phyloP scores from a whole-genome alignment of 2,329 filamentous ascomycete species.

The Ophiostoma perfectum region DNA sequence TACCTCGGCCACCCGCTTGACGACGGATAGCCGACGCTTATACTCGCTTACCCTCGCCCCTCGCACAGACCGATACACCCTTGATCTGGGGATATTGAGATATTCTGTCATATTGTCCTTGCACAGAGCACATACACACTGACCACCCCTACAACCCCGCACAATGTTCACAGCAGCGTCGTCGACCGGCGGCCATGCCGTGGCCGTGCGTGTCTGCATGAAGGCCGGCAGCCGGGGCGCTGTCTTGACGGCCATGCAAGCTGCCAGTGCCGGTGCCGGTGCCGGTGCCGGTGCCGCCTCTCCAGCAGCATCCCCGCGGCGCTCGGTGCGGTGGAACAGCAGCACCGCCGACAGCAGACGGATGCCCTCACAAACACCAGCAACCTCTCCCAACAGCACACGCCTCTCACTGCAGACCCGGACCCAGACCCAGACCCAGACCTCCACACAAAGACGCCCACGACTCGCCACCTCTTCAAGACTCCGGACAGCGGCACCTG shows the following conservation, averaged over 20 bases:
- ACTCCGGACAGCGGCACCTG: neutral
- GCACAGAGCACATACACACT: neutral
- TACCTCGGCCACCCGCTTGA: neutral
- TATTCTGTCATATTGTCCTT: no score
- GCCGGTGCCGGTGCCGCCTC: neutral
- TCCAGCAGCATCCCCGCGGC: neutral
- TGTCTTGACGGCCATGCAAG: conserved; percentile 12
- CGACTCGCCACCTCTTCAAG: neutral
- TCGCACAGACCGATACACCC: neutral
- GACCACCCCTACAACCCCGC: neutral
- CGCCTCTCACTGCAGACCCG: neutral
- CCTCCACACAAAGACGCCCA: neutral
- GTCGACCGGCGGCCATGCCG: conserved; percentile 20
- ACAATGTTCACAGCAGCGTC: conserved; percentile 20
- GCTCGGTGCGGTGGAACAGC: conserved; percentile 20
- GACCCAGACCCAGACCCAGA: neutral
- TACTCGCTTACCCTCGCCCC: neutral
- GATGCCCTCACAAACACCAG: neutral
- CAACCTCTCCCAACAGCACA: neutral
- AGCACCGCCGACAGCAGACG: neutral
- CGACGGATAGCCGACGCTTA: conserved; percentile 3
- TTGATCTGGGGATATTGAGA: neutral
- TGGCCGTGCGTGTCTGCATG: conserved; percentile 19
- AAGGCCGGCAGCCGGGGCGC: conserved; percentile 16
- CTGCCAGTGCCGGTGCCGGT: neutral